Evolutionary conservation across 306 rosid species (phyloP).

Genomic region (Canavalia ensiformis): DNA sequence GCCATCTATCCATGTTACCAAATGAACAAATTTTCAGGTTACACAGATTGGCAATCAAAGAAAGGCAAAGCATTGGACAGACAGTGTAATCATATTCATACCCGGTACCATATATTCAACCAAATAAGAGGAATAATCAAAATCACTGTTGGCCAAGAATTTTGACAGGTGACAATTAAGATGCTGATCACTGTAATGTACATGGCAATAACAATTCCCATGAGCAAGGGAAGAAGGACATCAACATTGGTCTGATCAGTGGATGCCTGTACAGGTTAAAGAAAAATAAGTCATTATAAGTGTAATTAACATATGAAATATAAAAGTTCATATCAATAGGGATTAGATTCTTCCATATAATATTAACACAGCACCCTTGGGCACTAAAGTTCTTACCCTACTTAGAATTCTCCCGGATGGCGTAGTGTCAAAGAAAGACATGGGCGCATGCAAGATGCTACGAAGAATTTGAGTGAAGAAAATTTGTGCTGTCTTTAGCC

Average conservation of each 20-base stretch:
- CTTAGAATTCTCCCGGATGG: conserved; percentile 91
- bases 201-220: conserved; percentile 54
- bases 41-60: not conserved
- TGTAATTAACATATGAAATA: conserved; percentile 19
- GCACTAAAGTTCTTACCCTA: conserved; percentile 62
- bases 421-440: conserved; percentile 90
- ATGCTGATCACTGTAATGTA: conserved; percentile 66
- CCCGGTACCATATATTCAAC: conserved; percentile 87
- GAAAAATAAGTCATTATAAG: not conserved
- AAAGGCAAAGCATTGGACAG: conserved; percentile 24
- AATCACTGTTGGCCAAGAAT: conserved; percentile 82
- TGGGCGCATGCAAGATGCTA: conserved; percentile 83
- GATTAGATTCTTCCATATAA: not conserved
- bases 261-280: conserved; percentile 62
- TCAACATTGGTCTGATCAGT: conserved; percentile 83
- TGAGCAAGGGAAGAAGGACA: conserved; percentile 62
- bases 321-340: not conserved
- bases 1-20: not conserved
- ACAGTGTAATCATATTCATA: conserved; percentile 44
- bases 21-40: not conserved
- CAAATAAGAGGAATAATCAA: conserved; percentile 74
- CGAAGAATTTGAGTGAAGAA: conserved; percentile 71
- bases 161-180: conserved; percentile 70
- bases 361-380: not conserved
- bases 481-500: conserved; percentile 70